Evolutionary conservation across 345 rosid species (phyloP), one percentile per base, ranked within the genome.

Genomic region (Psidium friedrichsthalianum): DNA sequence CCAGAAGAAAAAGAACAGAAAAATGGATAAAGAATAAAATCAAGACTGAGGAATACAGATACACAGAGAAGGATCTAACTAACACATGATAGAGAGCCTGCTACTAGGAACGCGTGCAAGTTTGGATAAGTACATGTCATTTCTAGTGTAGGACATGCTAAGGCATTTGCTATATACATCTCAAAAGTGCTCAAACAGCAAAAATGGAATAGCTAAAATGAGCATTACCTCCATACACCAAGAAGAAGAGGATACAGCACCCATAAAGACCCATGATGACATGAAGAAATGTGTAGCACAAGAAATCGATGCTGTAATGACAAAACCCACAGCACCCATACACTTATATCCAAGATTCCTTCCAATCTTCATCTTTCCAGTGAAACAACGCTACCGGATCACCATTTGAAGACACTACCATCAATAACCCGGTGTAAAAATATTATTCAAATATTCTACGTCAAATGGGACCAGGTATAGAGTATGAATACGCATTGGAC

Each of bases 181-280:
- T 18, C 24, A 69, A 36, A 69, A 69, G 80, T 36, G 18, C 13
- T 36, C 47, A 8, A 69, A n/a, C 47, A 36, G 24, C 24, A 69
- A 69, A 69, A 69, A 69, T 69, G 64, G n/a, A 85, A 69, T 11
- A 61, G 24, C 24, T n/a, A 54, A 7, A 55, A 78, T 54, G 54
- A 44, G 25, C 32, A 24, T n/a, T 92, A 96, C 98, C 98, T 95
- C 95, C n/a, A n/a, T 85, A 82, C 99, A 21, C 98, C 98, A 32
- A n/a, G 93, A 98, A 94, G 95, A 95, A 95, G 85, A 96, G 94
- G 59, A 94, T 87, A 94, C 86, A 96, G 95, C 87, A 95, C 88
- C 99, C 96, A 96, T 58, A 97, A 92, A n/a, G 89, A 97, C 94
- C 98, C 98, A 95, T 56, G 93, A 91, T 85, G 98, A 94, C 98